phyloP scores from a whole-genome alignment of 2,329 filamentous ascomycete genomes.

The Calonectria naviculata region DNA sequence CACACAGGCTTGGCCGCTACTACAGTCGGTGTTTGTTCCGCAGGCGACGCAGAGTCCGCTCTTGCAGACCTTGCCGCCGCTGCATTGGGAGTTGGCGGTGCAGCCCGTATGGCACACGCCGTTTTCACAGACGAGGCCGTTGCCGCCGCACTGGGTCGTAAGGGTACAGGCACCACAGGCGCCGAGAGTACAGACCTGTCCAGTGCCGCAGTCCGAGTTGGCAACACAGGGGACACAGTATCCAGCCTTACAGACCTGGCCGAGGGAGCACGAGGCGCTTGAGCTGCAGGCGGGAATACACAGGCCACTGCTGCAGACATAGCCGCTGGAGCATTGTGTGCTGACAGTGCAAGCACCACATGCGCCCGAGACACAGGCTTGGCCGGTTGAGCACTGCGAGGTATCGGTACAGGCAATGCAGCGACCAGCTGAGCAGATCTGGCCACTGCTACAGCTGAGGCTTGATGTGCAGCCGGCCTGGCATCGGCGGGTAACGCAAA shows the following conservation, averaged over 20 bases:
- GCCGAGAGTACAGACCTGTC: constrained; percentile 9
- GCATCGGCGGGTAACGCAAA: constrained; percentile 13
- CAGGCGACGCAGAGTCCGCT: constrained; percentile 7
- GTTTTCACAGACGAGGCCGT: constrained; percentile 13
- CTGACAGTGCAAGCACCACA: constrained; percentile 12
- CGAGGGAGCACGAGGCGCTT: constrained; percentile 1
- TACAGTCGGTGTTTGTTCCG: constrained; percentile 13
- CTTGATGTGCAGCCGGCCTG: constrained; percentile 8
- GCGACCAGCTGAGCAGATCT: constrained; percentile 12
- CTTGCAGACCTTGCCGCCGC: constrained; percentile 23
- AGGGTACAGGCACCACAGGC: constrained; percentile 1
- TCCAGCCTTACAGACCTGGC: constrained; percentile 15
- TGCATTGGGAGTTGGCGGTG: constrained; percentile 17
- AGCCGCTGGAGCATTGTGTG: constrained; percentile 12
- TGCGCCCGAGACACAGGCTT: constrained; percentile 13
- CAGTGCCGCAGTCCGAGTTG: constrained; percentile 15
- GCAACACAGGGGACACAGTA: constrained; percentile 15
- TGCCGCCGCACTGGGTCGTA: constrained; percentile 8
- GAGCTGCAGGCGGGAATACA: constrained; percentile 19
- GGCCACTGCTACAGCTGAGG: constrained; percentile 8
- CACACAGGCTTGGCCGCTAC: constrained; percentile 12
- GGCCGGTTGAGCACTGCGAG: constrained; percentile 13
- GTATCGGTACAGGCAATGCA: constrained; percentile 13
- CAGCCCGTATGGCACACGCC: constrained; percentile 15
- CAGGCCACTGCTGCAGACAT: constrained; percentile 14